Evolutionary conservation across 2,329 filamentous ascomycete genomes (phyloP), one percentile per base, ranked within the genome.

Genomic region (Capronia coronata): DNA sequence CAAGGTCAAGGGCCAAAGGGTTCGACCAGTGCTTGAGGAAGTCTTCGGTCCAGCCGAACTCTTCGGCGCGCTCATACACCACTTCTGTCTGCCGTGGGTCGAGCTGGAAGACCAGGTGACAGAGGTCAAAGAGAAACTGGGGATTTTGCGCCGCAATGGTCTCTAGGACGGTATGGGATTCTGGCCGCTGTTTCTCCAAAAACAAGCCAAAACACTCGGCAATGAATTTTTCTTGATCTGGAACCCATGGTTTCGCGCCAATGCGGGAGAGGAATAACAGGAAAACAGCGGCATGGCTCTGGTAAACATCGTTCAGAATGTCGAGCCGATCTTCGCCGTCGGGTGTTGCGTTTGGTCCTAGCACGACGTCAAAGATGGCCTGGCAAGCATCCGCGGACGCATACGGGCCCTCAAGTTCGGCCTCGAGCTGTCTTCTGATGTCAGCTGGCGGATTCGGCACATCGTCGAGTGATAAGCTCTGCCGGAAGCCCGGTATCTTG

Each of bases 101-200:
- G 50, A 76, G 72, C 34, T 83, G 84, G 65, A 93, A 88, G 7
- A 80, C 78, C 51, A 89, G 83, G 35, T 91, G 81, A 27, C 98
- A 79, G 51, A 86, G 82, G 56, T 83, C 79, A 8, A 84, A 83
- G 13, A 97, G 86, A 85, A 89, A 97, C 16, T 84, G 78, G 58
- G 83, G 86, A 64, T 97, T 88, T 64, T 93, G 89, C 59, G 85
- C 83, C 90, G 91, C 97, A 4, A 95, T 72, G 51, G 88, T 90
- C 63, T 95, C 84, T 49, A 98, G 78, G 11, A 95, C 91, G 56
- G 96, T 94, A 58, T 90, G 83, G 65, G 87, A 86, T 48, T 90
- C 80, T 3, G 83, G 77, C 9, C 88, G 82, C 48, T 82, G 79
- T 66, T 90, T 90, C 62, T 83, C 78, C 22, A 96, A 75, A 64